Conservation (phyloP, 1,284 basidiomycete genomes). For the Somion occarium region DNA sequence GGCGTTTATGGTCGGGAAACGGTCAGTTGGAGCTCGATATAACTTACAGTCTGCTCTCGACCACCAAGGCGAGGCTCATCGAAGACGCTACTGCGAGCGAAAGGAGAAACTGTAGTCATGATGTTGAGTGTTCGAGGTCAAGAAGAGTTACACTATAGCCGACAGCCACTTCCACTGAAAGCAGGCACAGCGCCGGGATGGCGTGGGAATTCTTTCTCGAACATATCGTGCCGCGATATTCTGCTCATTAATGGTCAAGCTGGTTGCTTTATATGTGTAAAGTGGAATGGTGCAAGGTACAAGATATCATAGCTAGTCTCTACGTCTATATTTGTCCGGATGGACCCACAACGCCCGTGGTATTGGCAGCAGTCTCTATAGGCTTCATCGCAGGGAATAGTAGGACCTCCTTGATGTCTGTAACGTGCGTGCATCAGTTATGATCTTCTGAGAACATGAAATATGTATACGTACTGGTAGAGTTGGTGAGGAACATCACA, state of each 20-base stretch:
- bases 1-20: conserved; percentile 26
- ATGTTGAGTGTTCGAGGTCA: conserved; percentile 7
- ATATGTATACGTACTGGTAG: conserved; percentile 59
- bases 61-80: conserved; percentile 66
- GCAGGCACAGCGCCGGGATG: too few species aligned
- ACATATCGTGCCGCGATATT: too few species aligned
- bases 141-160: not conserved
- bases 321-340: conserved; percentile 26
- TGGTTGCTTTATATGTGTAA: too few species aligned
- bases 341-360: conserved; percentile 24
- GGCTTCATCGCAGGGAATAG: conserved; percentile 93
- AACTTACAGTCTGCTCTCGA: conserved; percentile 78
- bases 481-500: conserved; percentile 95
- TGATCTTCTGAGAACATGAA: conserved; percentile 9
- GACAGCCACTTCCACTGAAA: too few species aligned
- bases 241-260: too few species aligned
- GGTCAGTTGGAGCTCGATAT: conserved; percentile 10
- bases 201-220: too few species aligned
- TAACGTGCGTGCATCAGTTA: conserved; percentile 9
- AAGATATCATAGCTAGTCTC: too few species aligned
- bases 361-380: conserved; percentile 39
- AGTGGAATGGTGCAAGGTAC: too few species aligned
- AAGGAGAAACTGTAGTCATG: conserved; percentile 74
- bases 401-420: conserved; percentile 88
- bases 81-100: conserved; percentile 70